Conservation (phyloP, 495 filamentous ascomycete genomes). For the Hypoxylon lienhwacheense region DNA sequence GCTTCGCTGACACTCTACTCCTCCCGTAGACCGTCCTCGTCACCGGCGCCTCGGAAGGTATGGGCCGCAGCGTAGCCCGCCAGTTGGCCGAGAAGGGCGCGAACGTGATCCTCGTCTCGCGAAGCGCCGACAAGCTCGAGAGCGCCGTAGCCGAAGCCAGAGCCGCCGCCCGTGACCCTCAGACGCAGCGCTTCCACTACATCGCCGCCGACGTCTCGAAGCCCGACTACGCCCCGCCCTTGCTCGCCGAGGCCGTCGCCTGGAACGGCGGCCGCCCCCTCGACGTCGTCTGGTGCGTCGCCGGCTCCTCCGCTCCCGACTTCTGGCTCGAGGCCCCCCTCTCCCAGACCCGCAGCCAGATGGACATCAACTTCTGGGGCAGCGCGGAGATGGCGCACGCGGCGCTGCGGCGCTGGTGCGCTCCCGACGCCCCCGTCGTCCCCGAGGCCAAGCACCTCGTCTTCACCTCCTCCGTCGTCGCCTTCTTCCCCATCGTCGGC, state of each 20-base stretch:
- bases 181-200: slow-evolving; percentile 75
- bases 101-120: slow-evolving; percentile 80
- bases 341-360: slow-evolving; percentile 70
- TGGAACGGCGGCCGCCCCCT: slow-evolving; percentile 79
- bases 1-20: neutral
- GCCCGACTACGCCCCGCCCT: slow-evolving; percentile 62
- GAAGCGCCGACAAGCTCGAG: slow-evolving; percentile 74
- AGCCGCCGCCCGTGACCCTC: slow-evolving; percentile 60
- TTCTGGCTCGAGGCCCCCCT: slow-evolving; percentile 76
- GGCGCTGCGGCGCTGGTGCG: slow-evolving; percentile 61
- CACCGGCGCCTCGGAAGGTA: slow-evolving; percentile 91
- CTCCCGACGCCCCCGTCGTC: slow-evolving; percentile 45
- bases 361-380: slow-evolving; percentile 91
- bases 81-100: slow-evolving; percentile 83
- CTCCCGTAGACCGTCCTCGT: slow-evolving; percentile 71
- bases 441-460: slow-evolving; percentile 72
- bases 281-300: slow-evolving; percentile 91
- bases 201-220: slow-evolving; percentile 82
- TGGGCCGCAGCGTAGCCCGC: slow-evolving; percentile 74
- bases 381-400: slow-evolving; percentile 84
- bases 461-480: slow-evolving; percentile 78
- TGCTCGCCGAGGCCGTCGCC: slow-evolving; percentile 71
- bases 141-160: slow-evolving; percentile 61
- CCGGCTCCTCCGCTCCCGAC: slow-evolving; percentile 72
- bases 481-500: slow-evolving; percentile 77